These are phyloP conservation scores for Populus ilicifolia DNA, from an alignment of 345 rosid species.

Conservation along the genomic window DNA sequence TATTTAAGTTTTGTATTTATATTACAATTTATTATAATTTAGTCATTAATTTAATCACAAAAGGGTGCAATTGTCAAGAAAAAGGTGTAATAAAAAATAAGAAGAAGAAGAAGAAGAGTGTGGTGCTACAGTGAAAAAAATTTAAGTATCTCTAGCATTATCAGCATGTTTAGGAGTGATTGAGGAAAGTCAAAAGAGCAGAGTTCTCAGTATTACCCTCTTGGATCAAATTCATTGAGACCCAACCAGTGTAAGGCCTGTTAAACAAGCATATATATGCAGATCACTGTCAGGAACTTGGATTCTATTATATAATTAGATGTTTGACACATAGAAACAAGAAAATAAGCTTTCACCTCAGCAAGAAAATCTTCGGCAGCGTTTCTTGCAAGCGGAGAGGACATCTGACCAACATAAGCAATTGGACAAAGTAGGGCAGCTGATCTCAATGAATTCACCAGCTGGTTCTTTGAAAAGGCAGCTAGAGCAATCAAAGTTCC, in stretches of 20 bases:
- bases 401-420: conserved; percentile 39
- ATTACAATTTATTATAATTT: too few relatives aligned
- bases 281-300: not conserved
- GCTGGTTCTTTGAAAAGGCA: conserved; percentile 39
- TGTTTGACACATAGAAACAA: not conserved
- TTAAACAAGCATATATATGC: conserved; percentile 3
- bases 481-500: conserved; percentile 55
- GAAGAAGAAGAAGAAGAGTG: too few relatives aligned
- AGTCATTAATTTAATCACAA: too few relatives aligned
- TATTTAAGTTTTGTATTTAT: too few relatives aligned
- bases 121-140: too few relatives aligned
- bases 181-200: not conserved
- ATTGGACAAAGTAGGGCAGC: conserved; percentile 49
- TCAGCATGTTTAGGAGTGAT: not conserved
- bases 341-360: conserved; percentile 27
- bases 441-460: conserved; percentile 42
- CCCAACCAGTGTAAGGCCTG: conserved; percentile 41
- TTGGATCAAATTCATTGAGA: conserved; percentile 35
- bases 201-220: conserved; percentile 27
- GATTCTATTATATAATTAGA: not conserved
- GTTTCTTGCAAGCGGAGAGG: conserved; percentile 38
- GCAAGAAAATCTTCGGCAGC: conserved; percentile 35
- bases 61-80: too few relatives aligned
- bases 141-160: too few relatives aligned
- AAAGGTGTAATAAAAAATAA: too few relatives aligned